Conservation (phyloP, 2,329 filamentous ascomycete genomes). For the Fulvia fulva region DNA sequence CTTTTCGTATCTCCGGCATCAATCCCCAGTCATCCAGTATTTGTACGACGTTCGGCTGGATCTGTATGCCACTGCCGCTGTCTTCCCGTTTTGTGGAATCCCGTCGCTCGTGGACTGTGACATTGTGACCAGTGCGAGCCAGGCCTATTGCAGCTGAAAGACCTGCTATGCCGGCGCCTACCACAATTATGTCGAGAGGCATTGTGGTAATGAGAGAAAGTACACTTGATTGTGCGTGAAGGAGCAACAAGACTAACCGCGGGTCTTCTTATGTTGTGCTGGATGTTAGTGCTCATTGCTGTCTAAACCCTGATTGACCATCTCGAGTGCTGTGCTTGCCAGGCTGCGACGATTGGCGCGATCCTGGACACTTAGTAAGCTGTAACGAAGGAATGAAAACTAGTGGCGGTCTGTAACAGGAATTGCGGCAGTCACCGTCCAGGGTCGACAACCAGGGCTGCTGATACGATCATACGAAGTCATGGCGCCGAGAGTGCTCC, state of each 20-base stretch:
- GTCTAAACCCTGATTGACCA: not conserved
- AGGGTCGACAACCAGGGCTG: not conserved
- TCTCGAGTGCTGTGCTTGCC: not conserved
- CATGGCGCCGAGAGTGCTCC: too few relatives aligned
- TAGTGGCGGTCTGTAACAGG: not conserved
- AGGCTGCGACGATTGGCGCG: not conserved
- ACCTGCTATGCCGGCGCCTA: slow-evolving; percentile 7
- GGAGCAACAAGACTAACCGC: not conserved
- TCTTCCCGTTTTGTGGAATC: not conserved
- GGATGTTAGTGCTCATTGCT: not conserved
- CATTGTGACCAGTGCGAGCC: slow-evolving; percentile 2
- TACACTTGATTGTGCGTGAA: not conserved
- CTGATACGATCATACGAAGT: not conserved
- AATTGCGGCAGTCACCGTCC: not conserved
- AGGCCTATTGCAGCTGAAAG: slow-evolving; percentile 6
- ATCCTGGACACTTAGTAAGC: not conserved
- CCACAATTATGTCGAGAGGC: slow-evolving; percentile 5
- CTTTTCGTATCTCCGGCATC: not conserved
- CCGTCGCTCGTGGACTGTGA: slow-evolving; percentile 3
- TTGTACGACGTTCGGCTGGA: not conserved
- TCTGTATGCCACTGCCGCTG: slow-evolving; percentile 2
- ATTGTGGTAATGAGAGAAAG: not conserved
- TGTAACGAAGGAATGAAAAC: not conserved
- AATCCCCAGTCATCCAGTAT: slow-evolving; percentile 1
- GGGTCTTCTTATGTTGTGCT: not conserved